These are phyloP conservation scores for Aspergillus calidoustus DNA, from an alignment of 2,329 filamentous ascomycete genomes.

Conservation along the genomic window DNA sequence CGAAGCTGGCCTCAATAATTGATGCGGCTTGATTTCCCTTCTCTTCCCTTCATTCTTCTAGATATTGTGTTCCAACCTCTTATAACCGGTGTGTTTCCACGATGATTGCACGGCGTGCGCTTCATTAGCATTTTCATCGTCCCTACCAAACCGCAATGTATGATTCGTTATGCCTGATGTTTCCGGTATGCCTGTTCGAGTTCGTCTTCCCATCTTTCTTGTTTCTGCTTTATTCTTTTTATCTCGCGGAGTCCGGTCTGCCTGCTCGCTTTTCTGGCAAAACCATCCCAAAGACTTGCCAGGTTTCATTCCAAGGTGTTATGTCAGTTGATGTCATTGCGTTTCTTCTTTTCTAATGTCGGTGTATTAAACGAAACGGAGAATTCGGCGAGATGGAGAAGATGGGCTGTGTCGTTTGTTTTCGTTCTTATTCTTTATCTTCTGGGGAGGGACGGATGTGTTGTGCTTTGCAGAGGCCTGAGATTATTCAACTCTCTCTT, in stretches of 20 bases:
- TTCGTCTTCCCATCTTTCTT: not conserved
- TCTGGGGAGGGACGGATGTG: not conserved
- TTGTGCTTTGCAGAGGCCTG: not conserved
- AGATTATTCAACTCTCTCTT: slow-evolving; percentile 21
- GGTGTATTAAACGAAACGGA: slow-evolving; percentile 29
- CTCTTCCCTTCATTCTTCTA: not conserved
- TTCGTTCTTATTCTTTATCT: not conserved
- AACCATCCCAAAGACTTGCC: not conserved
- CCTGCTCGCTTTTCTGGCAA: not conserved
- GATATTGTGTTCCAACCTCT: not conserved
- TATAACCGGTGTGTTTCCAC: not conserved
- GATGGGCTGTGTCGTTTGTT: not conserved
- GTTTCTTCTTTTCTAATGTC: slow-evolving; percentile 15
- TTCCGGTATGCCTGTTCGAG: slow-evolving; percentile 10
- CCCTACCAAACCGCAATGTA: slow-evolving; percentile 19
- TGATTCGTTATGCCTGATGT: slow-evolving; percentile 25
- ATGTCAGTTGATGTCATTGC: not conserved
- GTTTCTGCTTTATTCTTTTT: slow-evolving; percentile 18
- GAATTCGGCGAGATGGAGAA: slow-evolving; percentile 24
- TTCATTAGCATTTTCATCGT: slow-evolving; percentile 9
- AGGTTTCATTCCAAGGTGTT: not conserved
- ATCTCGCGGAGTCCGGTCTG: not conserved
- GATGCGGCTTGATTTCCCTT: slow-evolving; percentile 12
- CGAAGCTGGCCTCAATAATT: slow-evolving; percentile 9
- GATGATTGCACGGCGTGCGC: slow-evolving; percentile 2